Percentiles rank a stretch among this genome's conserved stretches.
Conservation (phyloP, 2,329 filamentous ascomycete species). For the Ophiocordyceps australis region DNA sequence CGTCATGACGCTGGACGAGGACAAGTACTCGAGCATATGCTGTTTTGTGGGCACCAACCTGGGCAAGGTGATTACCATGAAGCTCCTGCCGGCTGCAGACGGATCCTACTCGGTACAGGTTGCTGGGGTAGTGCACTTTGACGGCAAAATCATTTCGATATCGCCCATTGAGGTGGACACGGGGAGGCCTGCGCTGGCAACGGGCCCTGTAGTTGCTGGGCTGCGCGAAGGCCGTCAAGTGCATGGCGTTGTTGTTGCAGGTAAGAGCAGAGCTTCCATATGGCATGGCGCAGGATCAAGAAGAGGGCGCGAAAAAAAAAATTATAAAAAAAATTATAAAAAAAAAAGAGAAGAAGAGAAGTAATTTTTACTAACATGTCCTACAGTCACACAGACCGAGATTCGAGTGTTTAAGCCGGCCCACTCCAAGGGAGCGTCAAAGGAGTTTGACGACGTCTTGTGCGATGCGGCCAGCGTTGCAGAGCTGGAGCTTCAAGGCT, state of each 20-base stretch:
- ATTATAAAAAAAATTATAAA: too few relatives aligned
- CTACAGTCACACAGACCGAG: constrained; percentile 45
- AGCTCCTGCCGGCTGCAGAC: constrained; percentile 60
- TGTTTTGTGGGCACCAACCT: constrained; percentile 80
- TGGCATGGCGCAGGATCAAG: not conserved
- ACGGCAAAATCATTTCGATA: constrained; percentile 57
- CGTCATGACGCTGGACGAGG: constrained; percentile 83
- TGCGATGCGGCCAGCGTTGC: constrained; percentile 70
- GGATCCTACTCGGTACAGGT: constrained; percentile 51
- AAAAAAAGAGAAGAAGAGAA: not conserved
- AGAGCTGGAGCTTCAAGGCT: constrained; percentile 55
- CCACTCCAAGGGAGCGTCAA: constrained; percentile 75
- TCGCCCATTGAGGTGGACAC: constrained; percentile 63
- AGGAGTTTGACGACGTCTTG: constrained; percentile 65
- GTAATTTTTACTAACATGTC: constrained; percentile 7
- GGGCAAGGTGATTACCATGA: constrained; percentile 77
- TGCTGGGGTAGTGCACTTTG: constrained; percentile 47
- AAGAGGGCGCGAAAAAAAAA: not conserved
- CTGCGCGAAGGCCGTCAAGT: constrained; percentile 58
- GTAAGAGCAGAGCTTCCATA: constrained; percentile 18
- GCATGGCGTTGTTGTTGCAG: constrained; percentile 65
- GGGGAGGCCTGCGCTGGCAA: constrained; percentile 59
- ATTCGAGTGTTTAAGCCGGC: constrained; percentile 81
- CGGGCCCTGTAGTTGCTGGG: constrained; percentile 54
- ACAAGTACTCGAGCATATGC: constrained; percentile 85